A percentile compares a stretch with the other conserved stretches of the same genome.
Evolutionary conservation across 345 rosid genomes (phyloP).

Genomic region (Raphanus raphanistrum): DNA sequence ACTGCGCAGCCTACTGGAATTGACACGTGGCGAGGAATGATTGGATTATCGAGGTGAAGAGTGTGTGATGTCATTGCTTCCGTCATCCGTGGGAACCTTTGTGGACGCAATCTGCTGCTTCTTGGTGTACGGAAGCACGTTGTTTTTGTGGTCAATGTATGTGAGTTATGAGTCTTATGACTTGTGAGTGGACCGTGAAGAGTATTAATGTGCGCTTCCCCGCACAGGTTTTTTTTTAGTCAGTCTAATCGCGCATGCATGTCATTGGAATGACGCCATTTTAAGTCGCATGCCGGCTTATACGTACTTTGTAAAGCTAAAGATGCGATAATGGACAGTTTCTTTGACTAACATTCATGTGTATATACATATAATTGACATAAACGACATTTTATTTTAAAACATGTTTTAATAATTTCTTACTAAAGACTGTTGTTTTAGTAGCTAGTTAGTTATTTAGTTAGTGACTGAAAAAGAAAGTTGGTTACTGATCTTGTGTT

Average conservation of each 20-base stretch:
- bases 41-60: conserved; percentile 4
- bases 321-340: conserved; percentile 30
- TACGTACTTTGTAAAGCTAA: neutral
- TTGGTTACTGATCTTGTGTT: neutral
- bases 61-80: conserved; percentile 40
- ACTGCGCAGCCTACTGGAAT: conserved; percentile 24
- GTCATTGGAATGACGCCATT: neutral
- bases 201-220: neutral
- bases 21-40: neutral
- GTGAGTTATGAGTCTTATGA: neutral
- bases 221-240: neutral
- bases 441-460: too few relatives aligned
- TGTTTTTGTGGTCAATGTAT: neutral
- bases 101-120: conserved; percentile 10
- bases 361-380: neutral
- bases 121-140: conserved; percentile 2
- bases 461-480: neutral
- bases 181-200: neutral
- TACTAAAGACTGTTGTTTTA: neutral
- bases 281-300: conserved; percentile 11
- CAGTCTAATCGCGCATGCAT: neutral
- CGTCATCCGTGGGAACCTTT: conserved; percentile 31
- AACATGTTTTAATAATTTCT: neutral
- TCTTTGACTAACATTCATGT: neutral
- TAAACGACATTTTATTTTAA: neutral